Base-by-base conservation (phyloP, 2,329 filamentous ascomycete genomes). In the Cryphonectria naterciae region DNA sequence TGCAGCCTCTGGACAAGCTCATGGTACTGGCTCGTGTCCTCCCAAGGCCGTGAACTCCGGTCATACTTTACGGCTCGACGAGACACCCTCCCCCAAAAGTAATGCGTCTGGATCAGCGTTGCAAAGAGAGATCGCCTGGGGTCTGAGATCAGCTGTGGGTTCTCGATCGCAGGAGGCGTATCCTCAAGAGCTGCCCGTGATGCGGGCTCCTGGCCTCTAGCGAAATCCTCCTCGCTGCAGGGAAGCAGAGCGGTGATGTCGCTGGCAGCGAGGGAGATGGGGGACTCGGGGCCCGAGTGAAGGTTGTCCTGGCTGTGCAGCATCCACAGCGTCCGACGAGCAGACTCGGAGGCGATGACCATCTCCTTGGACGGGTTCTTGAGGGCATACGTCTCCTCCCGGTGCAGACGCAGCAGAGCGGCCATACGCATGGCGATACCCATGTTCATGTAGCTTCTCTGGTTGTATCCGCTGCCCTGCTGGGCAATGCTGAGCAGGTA, bases 401-500 rank as follows among this genome's bases (percentile, higher is more conserved):
- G 79, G 75, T 89, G 87, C 13, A 89, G 80, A 49, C 83, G 83
- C 83, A 89, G 85, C 52, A 87, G 74, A 4, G 84, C 82, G 8
- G 86, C 87, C 85, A 88, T 87, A 63, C 86, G 82, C 69, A 87
- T 84, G 15, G 87, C 83, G 49, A 88, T 84, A 1, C 86, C 86
- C 78, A 88, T 84, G 74, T 88, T 88, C 69, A 88, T 85, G 74
- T 86, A 87, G 77, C 87, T 89, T 68, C 80, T 81, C 66, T 87
- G 86, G 56, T 82, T 84, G 73, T 85, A 79, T 0, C 85, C 87
- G 67, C 84, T 87, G 19, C 86, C 86, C 75, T 89, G 87, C 73
- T 89, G 87, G 5, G 87, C 86, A 68, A 89, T 85, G 74, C 86
- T 88, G 22, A 89, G 79, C 4, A 89, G 78, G 73, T 88, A 89